Percentiles rank a stretch among this genome's conserved stretches.
Conservation (phyloP, 75 land plant genomes). For the Pinus taeda region DNA sequence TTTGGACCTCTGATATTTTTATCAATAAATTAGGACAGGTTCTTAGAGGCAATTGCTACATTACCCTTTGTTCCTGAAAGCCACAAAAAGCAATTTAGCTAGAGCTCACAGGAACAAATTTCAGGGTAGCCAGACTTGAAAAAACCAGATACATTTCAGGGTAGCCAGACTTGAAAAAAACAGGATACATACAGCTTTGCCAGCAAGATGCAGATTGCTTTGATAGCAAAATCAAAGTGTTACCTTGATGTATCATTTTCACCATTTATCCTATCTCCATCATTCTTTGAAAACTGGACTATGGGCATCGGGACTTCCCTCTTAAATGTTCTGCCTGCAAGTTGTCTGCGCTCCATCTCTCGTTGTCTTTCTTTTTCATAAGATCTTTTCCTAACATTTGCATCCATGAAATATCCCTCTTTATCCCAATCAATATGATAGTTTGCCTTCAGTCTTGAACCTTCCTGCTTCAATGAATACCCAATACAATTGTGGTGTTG, state of each 20-base stretch:
- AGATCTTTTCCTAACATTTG: conserved; percentile 1
- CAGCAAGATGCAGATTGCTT: neutral
- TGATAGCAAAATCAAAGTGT: neutral
- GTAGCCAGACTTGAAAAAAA: too few species aligned
- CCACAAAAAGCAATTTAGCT: neutral
- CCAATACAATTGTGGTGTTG: neutral
- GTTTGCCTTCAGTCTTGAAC: conserved; percentile 72
- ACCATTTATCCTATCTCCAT: neutral
- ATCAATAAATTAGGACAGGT: neutral
- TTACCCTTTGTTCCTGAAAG: neutral
- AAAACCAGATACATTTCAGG: neutral
- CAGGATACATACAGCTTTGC: neutral
- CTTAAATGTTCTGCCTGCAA: neutral
- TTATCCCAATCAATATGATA: conserved; percentile 83
- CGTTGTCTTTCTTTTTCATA: conserved; percentile 1
- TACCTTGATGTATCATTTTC: neutral
- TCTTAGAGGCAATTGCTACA: neutral
- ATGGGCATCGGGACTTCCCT: neutral
- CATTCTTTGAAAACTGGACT: neutral
- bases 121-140: neutral
- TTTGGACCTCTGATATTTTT: neutral
- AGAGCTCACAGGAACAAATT: neutral
- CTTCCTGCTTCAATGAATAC: conserved; percentile 51
- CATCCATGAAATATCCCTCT: conserved; percentile 48
- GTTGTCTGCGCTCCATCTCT: conserved; percentile 2